A percentile compares a stretch with the other conserved stretches of the same genome.
Conservation (phyloP, 495 filamentous ascomycete species). For the Antarctomyces pellizariae region DNA sequence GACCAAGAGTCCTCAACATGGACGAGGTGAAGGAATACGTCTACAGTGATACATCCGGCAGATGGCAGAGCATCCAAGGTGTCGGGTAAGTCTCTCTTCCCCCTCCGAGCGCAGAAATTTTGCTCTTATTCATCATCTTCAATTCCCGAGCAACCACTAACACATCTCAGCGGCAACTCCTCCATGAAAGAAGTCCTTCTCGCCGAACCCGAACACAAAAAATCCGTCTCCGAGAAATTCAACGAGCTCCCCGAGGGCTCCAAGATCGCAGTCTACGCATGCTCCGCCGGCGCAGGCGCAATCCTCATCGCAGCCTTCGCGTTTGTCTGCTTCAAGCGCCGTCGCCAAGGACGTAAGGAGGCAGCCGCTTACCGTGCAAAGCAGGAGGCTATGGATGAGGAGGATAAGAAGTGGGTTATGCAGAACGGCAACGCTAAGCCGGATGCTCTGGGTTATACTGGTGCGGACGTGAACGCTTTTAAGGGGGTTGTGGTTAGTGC, state of each 20-base stretch:
- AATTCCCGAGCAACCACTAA: not conserved
- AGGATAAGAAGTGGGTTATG: no score
- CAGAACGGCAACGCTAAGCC: no score
- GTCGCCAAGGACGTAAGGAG: constrained; percentile 39
- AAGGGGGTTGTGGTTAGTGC: no score
- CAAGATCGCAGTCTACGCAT: constrained; percentile 37
- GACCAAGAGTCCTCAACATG: no score
- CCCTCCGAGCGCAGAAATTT: not conserved
- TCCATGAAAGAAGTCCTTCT: constrained; percentile 17
- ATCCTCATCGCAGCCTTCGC: constrained; percentile 24
- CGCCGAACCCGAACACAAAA: constrained; percentile 6
- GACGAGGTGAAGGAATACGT: constrained; percentile 42
- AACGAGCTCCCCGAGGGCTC: constrained; percentile 24
- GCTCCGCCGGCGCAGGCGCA: constrained; percentile 25
- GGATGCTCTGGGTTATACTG: no score
- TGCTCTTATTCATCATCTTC: constrained; percentile 1
- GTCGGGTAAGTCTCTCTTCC: constrained; percentile 26
- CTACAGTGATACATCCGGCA: constrained; percentile 41
- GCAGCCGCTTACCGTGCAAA: constrained; percentile 22
- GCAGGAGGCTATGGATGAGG: no score
- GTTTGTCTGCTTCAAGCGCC: constrained; percentile 43
- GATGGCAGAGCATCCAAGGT: constrained; percentile 50
- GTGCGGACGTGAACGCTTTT: no score
- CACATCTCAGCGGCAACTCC: constrained; percentile 33
- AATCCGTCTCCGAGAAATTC: constrained; percentile 31